A percentile compares a stretch with the other conserved stretches of the same genome.
phyloP scores from a whole-genome alignment of 2,329 filamentous ascomycete genomes.

The Tympanopsis confertula region DNA sequence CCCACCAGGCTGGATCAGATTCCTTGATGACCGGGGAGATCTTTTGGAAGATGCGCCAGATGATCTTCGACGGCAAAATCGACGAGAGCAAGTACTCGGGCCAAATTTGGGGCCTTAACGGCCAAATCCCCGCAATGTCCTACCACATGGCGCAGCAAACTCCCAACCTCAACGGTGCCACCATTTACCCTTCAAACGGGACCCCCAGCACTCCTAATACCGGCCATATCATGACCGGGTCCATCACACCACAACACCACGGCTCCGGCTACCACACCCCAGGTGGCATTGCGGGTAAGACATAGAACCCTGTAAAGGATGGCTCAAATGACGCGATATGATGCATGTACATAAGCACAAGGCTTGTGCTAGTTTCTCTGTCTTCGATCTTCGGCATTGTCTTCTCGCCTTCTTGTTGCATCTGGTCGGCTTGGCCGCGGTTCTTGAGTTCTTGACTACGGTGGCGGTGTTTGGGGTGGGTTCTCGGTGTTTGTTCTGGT shows the following conservation, averaged over 20 bases:
- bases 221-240: no score
- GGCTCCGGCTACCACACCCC: no score
- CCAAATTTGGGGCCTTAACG: constrained; percentile 62
- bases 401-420: no score
- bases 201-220: constrained; percentile 40
- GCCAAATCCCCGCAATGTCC: constrained; percentile 34
- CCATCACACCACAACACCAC: background rate
- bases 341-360: constrained; percentile 1
- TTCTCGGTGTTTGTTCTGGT: no score
- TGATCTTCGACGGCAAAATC: constrained; percentile 52
- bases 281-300: background rate
- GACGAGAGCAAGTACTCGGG: constrained; percentile 46
- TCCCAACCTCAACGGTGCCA: constrained; percentile 37
- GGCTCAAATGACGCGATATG: background rate
- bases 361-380: background rate
- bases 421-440: no score
- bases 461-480: no score
- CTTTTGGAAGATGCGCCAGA: constrained; percentile 58
- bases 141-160: constrained; percentile 24
- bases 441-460: no score
- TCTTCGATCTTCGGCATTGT: background rate
- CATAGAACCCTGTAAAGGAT: no score
- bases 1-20: constrained; percentile 61
- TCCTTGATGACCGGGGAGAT: constrained; percentile 60
- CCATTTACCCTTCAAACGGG: constrained; percentile 25